Conservation (phyloP, 192 early-diverging fungal genomes). For the Podila horticola region DNA sequence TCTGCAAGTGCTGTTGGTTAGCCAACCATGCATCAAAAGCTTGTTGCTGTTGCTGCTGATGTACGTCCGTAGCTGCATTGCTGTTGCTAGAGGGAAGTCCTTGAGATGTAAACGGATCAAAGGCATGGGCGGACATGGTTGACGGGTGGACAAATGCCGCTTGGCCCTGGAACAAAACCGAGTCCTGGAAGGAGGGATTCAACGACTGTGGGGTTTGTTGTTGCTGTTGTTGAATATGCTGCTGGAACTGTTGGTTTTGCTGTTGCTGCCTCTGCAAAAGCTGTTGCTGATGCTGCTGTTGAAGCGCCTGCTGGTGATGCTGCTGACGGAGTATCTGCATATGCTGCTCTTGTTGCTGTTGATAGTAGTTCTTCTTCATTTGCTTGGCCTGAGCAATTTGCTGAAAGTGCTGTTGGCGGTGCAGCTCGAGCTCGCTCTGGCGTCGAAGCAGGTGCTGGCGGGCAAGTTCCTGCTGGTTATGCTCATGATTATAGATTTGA, state of each 20-base stretch:
- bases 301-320: slow-evolving; percentile 10
- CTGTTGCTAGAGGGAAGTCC: not conserved
- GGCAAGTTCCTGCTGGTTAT: slow-evolving; percentile 6
- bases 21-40: slow-evolving; percentile 1
- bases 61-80: not conserved
- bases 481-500: slow-evolving; percentile 9
- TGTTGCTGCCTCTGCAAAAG: slow-evolving; percentile 5
- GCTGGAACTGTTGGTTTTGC: not conserved
- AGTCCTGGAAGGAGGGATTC: slow-evolving; percentile 5
- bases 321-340: slow-evolving; percentile 2
- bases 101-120: not conserved
- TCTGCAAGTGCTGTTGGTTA: not conserved
- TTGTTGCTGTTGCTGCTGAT: slow-evolving; percentile 12
- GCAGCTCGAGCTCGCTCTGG: slow-evolving; percentile 3
- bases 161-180: slow-evolving; percentile 18
- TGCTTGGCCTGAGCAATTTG: slow-evolving; percentile 5
- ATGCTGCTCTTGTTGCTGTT: slow-evolving; percentile 14
- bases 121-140: not conserved
- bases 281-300: slow-evolving; percentile 7
- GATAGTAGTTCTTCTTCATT: slow-evolving; percentile 1
- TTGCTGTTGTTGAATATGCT: slow-evolving; percentile 5
- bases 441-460: slow-evolving; percentile 3
- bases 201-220: not conserved
- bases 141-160: slow-evolving; percentile 6
- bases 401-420: slow-evolving; percentile 4